Conservation (phyloP, 352 stramenopile species). For the Phytopythium kandeliae region DNA sequence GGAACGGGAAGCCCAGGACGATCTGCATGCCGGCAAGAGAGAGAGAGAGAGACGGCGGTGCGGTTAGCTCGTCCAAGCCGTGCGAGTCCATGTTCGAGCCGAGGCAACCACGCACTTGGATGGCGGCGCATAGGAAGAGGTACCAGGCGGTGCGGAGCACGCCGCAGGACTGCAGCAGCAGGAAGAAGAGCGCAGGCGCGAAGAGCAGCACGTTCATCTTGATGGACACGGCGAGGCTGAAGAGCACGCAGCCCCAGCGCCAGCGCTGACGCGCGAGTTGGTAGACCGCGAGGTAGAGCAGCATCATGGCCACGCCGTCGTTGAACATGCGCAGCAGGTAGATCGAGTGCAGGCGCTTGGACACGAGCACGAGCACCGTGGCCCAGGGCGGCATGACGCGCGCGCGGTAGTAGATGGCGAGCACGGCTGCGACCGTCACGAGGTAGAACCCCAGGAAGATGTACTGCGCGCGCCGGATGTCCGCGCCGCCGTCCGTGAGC, state of each 20-base stretch:
- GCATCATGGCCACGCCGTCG: conserved; percentile 95
- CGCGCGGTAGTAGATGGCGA: conserved; percentile 86
- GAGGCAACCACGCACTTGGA: conserved; percentile 78
- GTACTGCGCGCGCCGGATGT: conserved; percentile 88
- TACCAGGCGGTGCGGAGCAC: conserved; percentile 77
- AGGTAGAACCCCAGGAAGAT: conserved; percentile 96
- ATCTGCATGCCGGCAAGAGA: conserved; percentile 29
- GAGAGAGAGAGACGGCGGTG: not conserved
- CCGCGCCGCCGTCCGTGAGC: conserved; percentile 83
- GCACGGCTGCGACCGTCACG: conserved; percentile 79
- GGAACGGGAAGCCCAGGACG: conserved; percentile 92
- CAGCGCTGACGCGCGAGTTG: conserved; percentile 78
- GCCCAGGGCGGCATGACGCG: conserved; percentile 82
- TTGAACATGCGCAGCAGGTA: conserved; percentile 99
- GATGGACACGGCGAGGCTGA: conserved; percentile 95
- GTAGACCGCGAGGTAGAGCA: conserved; percentile 93
- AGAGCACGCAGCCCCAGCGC: conserved; percentile 89
- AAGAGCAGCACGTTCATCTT: conserved; percentile 99
- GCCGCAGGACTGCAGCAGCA: conserved; percentile 91
- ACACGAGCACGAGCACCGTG: conserved; percentile 89
- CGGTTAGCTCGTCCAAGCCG: not conserved
- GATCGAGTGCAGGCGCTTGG: conserved; percentile 97
- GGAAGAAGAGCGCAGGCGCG: conserved; percentile 93
- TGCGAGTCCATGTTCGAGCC: no score
- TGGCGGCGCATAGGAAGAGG: conserved; percentile 88